Base-by-base conservation (phyloP, 2,329 filamentous ascomycete species). In the Zasmidium angulare region DNA sequence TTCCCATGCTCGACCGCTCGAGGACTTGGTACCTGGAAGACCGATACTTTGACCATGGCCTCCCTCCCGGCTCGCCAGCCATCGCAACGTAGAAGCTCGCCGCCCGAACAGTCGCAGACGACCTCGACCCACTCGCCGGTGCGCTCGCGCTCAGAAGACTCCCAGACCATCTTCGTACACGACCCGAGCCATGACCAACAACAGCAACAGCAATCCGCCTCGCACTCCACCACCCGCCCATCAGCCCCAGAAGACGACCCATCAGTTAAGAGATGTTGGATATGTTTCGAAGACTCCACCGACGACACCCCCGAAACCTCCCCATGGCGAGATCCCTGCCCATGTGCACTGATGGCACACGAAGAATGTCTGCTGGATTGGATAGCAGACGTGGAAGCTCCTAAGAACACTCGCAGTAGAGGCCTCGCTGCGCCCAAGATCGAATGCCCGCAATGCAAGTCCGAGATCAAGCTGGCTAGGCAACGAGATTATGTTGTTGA, bases 321-420 rank as follows among this genome's bases (percentile, higher is more conserved):
- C 1, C 81, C 82, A 66, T 99, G 95, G 93, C 87, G 91, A 48
- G 90, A 89, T 56, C 93, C 95, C 1, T 99, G 95, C 73, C 89
- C 89, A 0, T 99, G 95, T 76, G 92, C 90, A 12, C 82, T 99
- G 43, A 90, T 90, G 57, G 95, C 93, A 1, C 95, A 99, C 73
- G 92, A 98, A 74, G 84, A 86, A 61, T 96, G 93, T 73, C 82
- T 98, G 65, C 81, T 98, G 43, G 89, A 91, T 69, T 99, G 93
- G 93, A 89, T 98, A 19, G 89, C 90, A n/a, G 91, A 96, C 71
- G 85, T 91, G 71, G 92, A 97, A 76, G 80, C 83, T 21, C 84
- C 84, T 1, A 82, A 78, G 40, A 76, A 83, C 19, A 71, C 79
- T 61, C 77, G 78, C 64, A 75, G 78, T 66, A 74, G 62, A 72